phyloP scores from a whole-genome alignment of 1,284 basidiomycete species.

The Ganoderma meredithae region DNA sequence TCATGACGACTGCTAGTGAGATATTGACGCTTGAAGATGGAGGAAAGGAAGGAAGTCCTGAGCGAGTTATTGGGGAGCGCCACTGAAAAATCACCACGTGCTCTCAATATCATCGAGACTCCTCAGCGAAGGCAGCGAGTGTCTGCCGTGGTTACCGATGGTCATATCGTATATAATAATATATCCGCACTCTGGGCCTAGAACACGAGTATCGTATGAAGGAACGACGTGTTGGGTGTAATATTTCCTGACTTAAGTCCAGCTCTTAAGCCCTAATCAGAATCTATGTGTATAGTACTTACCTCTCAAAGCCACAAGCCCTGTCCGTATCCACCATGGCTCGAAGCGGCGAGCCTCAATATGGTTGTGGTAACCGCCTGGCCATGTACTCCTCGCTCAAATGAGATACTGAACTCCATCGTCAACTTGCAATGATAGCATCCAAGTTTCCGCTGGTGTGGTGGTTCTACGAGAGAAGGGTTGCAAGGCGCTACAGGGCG shows the following conservation, averaged over 20 bases:
- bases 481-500: too few species aligned
- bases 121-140: not conserved
- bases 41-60: not conserved
- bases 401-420: too few species aligned
- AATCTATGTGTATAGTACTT: too few species aligned
- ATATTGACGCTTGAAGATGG: not conserved
- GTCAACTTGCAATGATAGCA: not conserved
- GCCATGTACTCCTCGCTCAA: not conserved
- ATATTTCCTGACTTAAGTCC: too few species aligned
- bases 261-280: too few species aligned
- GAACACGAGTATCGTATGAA: not conserved
- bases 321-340: not conserved
- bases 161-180: too few species aligned
- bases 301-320: not conserved
- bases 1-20: not conserved
- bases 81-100: not conserved
- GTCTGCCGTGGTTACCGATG: not conserved
- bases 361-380: not conserved
- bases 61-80: not conserved
- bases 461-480: too few species aligned
- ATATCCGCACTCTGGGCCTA: too few species aligned
- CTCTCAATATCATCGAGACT: not conserved
- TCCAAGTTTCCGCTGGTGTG: too few species aligned
- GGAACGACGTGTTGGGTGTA: not conserved
- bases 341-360: not conserved